Evolutionary conservation across 352 stramenopile genomes (phyloP).

Genomic region (Pythium volutum): DNA sequence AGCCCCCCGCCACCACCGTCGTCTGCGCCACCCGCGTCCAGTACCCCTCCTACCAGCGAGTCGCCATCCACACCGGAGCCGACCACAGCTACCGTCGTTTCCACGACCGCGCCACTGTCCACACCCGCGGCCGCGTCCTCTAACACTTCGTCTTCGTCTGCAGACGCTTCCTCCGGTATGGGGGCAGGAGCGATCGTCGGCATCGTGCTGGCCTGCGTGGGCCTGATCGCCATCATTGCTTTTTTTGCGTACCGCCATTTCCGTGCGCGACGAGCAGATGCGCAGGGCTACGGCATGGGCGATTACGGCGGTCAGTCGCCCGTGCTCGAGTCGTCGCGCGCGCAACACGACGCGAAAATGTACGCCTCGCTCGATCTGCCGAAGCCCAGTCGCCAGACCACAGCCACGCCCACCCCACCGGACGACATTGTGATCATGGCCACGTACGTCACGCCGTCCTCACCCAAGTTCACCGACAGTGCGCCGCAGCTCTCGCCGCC

Average conservation of each 20-base stretch:
- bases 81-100: neutral
- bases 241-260: conserved; percentile 28
- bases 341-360: conserved; percentile 19
- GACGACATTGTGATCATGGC: conserved; percentile 27
- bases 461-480: conserved; percentile 23
- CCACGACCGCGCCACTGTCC: neutral
- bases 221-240: conserved; percentile 20
- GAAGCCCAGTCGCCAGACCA: conserved; percentile 18
- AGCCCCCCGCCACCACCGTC: neutral
- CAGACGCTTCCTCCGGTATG: conserved; percentile 8
- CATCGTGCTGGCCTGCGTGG: conserved; percentile 24
- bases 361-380: conserved; percentile 17
- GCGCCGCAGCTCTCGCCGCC: conserved; percentile 19
- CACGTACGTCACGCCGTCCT: conserved; percentile 24
- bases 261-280: conserved; percentile 20
- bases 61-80: neutral
- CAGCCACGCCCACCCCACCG: conserved; percentile 13
- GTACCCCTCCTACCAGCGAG: neutral
- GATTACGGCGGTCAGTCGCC: conserved; percentile 21
- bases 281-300: conserved; percentile 13
- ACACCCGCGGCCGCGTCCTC: neutral
- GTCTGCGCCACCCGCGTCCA: neutral
- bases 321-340: conserved; percentile 18
- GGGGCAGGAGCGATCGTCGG: conserved; percentile 24
- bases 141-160: neutral